phyloP scores from a whole-genome alignment of 2,329 filamentous ascomycete species.

The Ophiocordyceps robertsii region DNA sequence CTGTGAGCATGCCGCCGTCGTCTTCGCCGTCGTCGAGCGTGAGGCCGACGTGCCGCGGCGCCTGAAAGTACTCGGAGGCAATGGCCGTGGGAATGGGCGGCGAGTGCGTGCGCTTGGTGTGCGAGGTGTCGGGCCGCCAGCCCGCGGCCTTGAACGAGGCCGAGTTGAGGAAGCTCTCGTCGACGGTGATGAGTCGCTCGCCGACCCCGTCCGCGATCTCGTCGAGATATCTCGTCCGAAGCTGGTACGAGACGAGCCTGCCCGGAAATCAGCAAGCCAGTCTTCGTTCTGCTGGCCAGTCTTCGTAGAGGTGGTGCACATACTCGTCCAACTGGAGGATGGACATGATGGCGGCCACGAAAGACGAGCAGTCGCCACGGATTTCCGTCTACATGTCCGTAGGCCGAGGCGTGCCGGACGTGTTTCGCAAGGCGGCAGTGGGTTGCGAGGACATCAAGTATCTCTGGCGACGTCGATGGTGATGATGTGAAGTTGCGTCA shows the following conservation, averaged over 20 bases:
- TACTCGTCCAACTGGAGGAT: constrained; percentile 26
- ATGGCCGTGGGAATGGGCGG: constrained; percentile 75
- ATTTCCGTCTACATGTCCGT: constrained; percentile 7
- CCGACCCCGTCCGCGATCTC: constrained; percentile 74
- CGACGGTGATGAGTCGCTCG: constrained; percentile 70
- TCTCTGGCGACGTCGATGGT: too few species aligned
- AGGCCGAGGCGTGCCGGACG: background rate
- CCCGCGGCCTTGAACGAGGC: constrained; percentile 72
- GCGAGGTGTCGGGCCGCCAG: constrained; percentile 60
- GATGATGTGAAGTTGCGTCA: too few species aligned
- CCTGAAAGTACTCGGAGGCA: constrained; percentile 72
- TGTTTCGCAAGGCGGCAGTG: too few species aligned
- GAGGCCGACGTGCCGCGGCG: constrained; percentile 47
- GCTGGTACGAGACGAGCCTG: constrained; percentile 70
- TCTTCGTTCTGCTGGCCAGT: background rate
- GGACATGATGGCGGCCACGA: constrained; percentile 15
- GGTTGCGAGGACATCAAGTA: background rate
- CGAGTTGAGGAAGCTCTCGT: constrained; percentile 66
- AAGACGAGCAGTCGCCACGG: background rate
- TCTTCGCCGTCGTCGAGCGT: constrained; percentile 59
- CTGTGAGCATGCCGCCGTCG: constrained; percentile 59
- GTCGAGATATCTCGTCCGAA: constrained; percentile 67
- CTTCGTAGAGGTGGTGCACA: constrained; percentile 2
- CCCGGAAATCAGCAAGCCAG: constrained; percentile 6
- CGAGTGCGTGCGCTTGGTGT: constrained; percentile 73